phyloP scores from a whole-genome alignment of 176 grass and related monocot species.

The Metroxylon sagu region DNA sequence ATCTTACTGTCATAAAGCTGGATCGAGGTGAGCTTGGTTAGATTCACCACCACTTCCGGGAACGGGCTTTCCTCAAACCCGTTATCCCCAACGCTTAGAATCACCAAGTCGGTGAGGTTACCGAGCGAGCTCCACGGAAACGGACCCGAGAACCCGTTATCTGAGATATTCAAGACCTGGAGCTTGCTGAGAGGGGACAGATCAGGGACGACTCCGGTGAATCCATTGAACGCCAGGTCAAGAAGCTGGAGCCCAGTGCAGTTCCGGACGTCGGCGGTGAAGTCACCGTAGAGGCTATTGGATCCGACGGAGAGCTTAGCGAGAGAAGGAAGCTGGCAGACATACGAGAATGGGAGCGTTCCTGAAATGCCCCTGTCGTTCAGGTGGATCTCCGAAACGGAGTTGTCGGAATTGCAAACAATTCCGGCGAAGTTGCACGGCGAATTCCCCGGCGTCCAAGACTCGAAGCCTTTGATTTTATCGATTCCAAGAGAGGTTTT shows the following conservation, averaged over 20 bases:
- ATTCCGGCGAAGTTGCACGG: slow-evolving; percentile 58
- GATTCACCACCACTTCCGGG: slow-evolving; percentile 27
- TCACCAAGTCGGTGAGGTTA: slow-evolving; percentile 25
- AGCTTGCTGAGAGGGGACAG: slow-evolving; percentile 38
- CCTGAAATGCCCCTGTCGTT: not conserved
- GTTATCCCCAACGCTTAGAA: slow-evolving; percentile 62
- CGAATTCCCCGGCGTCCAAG: slow-evolving; percentile 21
- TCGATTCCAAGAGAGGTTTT: slow-evolving; percentile 41
- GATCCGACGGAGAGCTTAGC: slow-evolving; percentile 31
- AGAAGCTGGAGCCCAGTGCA: slow-evolving; percentile 43
- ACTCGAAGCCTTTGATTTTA: slow-evolving; percentile 19
- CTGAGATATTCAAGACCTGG: slow-evolving; percentile 45
- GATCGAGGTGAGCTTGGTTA: slow-evolving; percentile 41
- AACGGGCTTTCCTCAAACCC: slow-evolving; percentile 17
- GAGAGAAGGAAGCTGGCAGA: slow-evolving; percentile 42
- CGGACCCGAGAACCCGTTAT: slow-evolving; percentile 38
- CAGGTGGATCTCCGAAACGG: slow-evolving; percentile 20
- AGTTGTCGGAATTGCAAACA: slow-evolving; percentile 18
- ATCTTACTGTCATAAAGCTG: slow-evolving; percentile 57
- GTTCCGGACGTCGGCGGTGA: slow-evolving; percentile 24
- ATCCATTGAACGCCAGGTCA: slow-evolving; percentile 45
- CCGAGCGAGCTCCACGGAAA: slow-evolving; percentile 65
- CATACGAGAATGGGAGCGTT: slow-evolving; percentile 24
- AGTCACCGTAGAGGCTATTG: slow-evolving; percentile 37
- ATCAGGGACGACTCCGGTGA: slow-evolving; percentile 48